Base-by-base conservation (phyloP, 1,284 basidiomycete species). In the Cryptococcus jaspeensis region DNA sequence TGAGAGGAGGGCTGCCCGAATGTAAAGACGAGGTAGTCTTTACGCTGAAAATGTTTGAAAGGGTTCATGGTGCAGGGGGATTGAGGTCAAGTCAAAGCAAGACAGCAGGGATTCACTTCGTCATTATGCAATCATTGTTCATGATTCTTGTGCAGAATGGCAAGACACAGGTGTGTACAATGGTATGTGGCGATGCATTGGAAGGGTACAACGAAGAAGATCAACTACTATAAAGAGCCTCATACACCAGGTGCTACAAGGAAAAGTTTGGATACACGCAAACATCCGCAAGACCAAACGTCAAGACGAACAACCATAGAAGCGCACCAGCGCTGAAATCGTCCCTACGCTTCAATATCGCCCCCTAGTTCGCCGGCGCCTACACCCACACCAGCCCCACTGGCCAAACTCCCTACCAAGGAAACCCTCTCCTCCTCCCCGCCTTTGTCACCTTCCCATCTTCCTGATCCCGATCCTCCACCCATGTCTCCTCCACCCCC, bases 1-100 rank as follows among this genome's bases (percentile, higher is more conserved):
- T 76, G 47, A 59, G 28, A 22, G 44, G 32, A 3, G 18, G 16
- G 23, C 12, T 50, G 13, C 12, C 16, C 18, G 13, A 23, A 25
- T 36, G 35, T 7, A 39, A 22, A 22, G 36, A 22, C 5, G 16
- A 40, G 3, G 15, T 11, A n/a, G 20, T 7, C 5, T 7, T 28
- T 37, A 20, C 9, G 7, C 12, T 20, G 38, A 28, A 40, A n/a
- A 41, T 4, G 11, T 20, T 25, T 20, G 28, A 40, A 50, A 15
- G 8, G 20, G 23, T 8, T n/a, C 15, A 48, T 7, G 35, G 35
- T 15, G 18, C 28, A 48, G 22, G 18, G 25, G 42, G n/a, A 42
- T 4, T 12, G 5, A n/a, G 40, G 40, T 5, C 40, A 42, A 13
- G 28, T 32, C 28, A 32, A 32, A 4, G 28, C 28, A 32, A 32